Conservation (phyloP, 1,284 basidiomycete species). For the Peniophora sp. region DNA sequence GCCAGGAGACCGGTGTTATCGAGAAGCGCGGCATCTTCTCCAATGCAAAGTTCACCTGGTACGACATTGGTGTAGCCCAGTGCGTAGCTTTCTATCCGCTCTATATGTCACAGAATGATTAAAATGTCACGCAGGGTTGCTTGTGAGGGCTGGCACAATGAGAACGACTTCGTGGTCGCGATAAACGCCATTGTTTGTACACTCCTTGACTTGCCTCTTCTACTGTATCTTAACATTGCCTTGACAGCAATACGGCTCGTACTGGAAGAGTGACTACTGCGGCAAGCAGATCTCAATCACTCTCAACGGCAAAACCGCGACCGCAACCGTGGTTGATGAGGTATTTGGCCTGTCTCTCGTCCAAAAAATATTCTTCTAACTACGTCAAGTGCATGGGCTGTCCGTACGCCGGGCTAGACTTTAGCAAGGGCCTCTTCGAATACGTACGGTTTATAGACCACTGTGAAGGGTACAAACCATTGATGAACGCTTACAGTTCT, state of each 20-base stretch:
- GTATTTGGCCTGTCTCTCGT: neutral
- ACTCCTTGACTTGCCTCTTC: no score
- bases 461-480: no score
- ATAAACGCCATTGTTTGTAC: conserved; percentile 5
- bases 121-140: neutral
- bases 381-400: conserved; percentile 57
- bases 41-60: conserved; percentile 21
- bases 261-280: conserved; percentile 1
- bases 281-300: neutral
- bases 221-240: neutral
- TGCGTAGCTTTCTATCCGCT: neutral
- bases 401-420: conserved; percentile 67
- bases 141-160: neutral
- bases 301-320: neutral
- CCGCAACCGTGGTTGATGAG: conserved; percentile 10
- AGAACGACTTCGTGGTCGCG: conserved; percentile 6
- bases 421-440: conserved; percentile 66
- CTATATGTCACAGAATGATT: no score
- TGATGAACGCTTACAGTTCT: no score
- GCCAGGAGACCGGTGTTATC: conserved; percentile 12
- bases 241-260: conserved; percentile 1
- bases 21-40: conserved; percentile 23
- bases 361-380: neutral
- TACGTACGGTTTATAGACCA: no score
- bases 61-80: neutral